Percentiles rank a stretch among this genome's conserved stretches.
phyloP scores from a whole-genome alignment of 108 stramenopile genomes.

The Mediolabrus comicus region DNA sequence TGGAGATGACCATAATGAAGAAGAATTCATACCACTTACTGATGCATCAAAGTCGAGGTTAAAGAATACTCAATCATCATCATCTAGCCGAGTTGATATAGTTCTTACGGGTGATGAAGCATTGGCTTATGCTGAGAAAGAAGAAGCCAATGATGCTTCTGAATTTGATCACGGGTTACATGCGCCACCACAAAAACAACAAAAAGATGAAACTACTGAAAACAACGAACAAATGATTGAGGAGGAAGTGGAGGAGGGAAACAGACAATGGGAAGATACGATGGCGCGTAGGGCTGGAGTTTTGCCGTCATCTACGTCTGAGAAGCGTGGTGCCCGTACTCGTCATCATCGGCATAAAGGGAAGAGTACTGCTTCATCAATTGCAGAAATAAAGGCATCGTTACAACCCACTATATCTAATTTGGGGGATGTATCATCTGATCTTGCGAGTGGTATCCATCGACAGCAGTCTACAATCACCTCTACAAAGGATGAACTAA shows the following conservation, averaged over 20 bases:
- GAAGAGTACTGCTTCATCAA: constrained; percentile 5
- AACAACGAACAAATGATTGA: constrained; percentile 9
- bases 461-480: constrained; percentile 30
- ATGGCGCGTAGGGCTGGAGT: constrained; percentile 73
- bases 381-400: constrained; percentile 38
- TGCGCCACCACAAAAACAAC: not conserved
- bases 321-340: not conserved
- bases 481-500: constrained; percentile 42
- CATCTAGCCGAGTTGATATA: constrained; percentile 1
- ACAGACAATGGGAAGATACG: constrained; percentile 62
- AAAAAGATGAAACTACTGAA: not conserved
- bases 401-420: constrained; percentile 33
- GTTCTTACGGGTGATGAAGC: constrained; percentile 47
- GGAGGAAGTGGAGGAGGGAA: constrained; percentile 26
- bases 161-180: constrained; percentile 35
- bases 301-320: constrained; percentile 8
- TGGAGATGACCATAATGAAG: constrained; percentile 4
- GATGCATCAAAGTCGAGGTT: too few relatives aligned
- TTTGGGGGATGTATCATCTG: constrained; percentile 30
- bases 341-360: not conserved
- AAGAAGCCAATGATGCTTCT: constrained; percentile 18
- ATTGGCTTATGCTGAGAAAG: constrained; percentile 31
- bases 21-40: constrained; percentile 31
- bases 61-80: too few relatives aligned
- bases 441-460: constrained; percentile 29